Evolutionary conservation across 2,329 filamentous ascomycete genomes (phyloP), one percentile per base, ranked within the genome.

Genomic region (Neofusicoccum parvum): DNA sequence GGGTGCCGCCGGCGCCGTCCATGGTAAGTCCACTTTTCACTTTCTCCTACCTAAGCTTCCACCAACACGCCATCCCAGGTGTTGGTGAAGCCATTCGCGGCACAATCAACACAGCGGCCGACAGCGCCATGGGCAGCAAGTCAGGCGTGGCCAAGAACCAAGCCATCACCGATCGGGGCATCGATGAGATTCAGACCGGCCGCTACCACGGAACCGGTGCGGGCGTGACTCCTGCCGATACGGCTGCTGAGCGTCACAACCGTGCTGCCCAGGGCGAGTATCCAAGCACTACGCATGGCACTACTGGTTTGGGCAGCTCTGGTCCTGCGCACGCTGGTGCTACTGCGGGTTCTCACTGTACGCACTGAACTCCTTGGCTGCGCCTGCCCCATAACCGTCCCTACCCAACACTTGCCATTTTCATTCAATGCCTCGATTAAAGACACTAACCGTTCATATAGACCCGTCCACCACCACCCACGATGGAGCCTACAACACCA

Each of bases 1-100:
- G 59, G 75, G 77, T 62, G 75, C 75, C 11, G 73, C 75, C 20
- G 71, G 73, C 12, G 69, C 74, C 64, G 67, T 78, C 36, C 77
- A 79, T 50, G 64, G 76, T 77, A 70, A 64, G 72, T 69, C 11
- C 12, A 32, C 5, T 50, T 20, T 15, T 5, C 17, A 37, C 37
- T 60, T 12, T 3, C 14, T 14, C 14, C 20, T 27, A 12, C 58
- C 15, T n/a, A 54, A 65, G 67, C 73, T 36, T 73, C 64, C 43
- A 46, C 11, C n/a, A 10, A 9, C 41, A 76, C 53, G 36, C 53
- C 27, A 7, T 32, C 37, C 50, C 65, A 76, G 76, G 77, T 43
- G 72, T 74, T 20, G 77, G 77, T 49, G 76, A 79, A 68, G 75
- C 74, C 15, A 73, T 79, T 62, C 76, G 77, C 5, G 77, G 76